Percentiles rank a stretch among this genome's conserved stretches.
Evolutionary conservation across 768 basidiomycete genomes (phyloP).

Genomic region (Rickenella mellea): DNA sequence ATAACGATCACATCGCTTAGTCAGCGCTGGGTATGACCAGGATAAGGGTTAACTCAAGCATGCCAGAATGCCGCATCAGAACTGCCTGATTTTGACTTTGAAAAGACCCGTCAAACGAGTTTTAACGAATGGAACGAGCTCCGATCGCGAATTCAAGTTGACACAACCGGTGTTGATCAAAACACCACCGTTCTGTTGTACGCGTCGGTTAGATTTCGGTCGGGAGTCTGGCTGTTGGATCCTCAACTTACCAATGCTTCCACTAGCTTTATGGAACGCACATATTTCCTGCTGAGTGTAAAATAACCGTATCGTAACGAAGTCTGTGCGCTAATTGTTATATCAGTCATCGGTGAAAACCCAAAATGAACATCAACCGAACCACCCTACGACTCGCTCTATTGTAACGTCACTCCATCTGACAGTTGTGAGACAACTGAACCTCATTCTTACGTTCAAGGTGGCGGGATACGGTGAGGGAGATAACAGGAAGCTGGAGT

Average conservation of each 20-base stretch:
- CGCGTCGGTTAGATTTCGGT: constrained; percentile 36
- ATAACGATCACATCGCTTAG: too few species aligned
- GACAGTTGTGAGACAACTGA: too few species aligned
- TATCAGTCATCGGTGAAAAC: constrained; percentile 61
- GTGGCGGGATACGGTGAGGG: constrained; percentile 61
- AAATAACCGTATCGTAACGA: too few species aligned
- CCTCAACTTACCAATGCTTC: background rate
- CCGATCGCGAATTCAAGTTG: constrained; percentile 43
- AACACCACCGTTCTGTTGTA: constrained; percentile 47
- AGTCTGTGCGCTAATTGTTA: too few species aligned
- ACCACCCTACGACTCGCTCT: constrained; percentile 59
- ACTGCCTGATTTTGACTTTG: constrained; percentile 50
- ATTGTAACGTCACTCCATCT: constrained; percentile 70
- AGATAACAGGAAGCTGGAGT: constrained; percentile 70
- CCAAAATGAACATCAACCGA: constrained; percentile 54
- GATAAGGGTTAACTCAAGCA: too few species aligned
- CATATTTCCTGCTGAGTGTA: constrained; percentile 57
- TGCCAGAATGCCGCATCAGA: constrained; percentile 53
- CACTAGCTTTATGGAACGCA: constrained; percentile 48
- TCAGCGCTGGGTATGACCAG: too few species aligned
- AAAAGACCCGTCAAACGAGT: constrained; percentile 31
- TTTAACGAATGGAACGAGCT: constrained; percentile 49
- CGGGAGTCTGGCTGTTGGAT: background rate
- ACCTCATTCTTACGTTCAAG: too few species aligned
- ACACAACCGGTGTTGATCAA: constrained; percentile 33